A percentile compares a stretch with the other conserved stretches of the same genome.
These are phyloP conservation scores for Pseudophaeomoniella oleicola DNA, from an alignment of 2,329 filamentous ascomycete species.

Conservation along the genomic window DNA sequence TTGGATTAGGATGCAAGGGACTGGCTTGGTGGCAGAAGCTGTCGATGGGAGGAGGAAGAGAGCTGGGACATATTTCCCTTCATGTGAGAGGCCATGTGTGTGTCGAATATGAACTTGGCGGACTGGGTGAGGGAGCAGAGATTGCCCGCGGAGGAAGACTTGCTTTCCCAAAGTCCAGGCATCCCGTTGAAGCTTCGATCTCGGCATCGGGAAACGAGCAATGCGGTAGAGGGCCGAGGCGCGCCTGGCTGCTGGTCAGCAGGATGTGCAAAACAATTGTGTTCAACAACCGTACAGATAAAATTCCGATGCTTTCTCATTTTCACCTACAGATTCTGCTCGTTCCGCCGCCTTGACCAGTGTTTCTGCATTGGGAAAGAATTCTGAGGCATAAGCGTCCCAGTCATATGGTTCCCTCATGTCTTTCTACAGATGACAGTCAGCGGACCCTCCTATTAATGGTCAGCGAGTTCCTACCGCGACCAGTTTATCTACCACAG, in stretches of 20 bases:
- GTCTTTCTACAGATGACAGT: conserved; percentile 24
- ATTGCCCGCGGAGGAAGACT: conserved; percentile 5
- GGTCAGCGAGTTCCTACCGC: conserved; percentile 22
- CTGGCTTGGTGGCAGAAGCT: conserved; percentile 26
- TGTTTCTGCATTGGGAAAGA: conserved; percentile 45
- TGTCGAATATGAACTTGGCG: conserved; percentile 49
- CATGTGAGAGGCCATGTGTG: conserved; percentile 30
- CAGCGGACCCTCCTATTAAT: too few relatives aligned
- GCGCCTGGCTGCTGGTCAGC: conserved; percentile 29
- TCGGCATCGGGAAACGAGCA: conserved; percentile 45
- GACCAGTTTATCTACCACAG: conserved; percentile 51
- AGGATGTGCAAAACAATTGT: background rate
- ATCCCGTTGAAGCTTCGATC: conserved; percentile 12
- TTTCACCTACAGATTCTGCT: conserved; percentile 33
- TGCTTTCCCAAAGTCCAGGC: conserved; percentile 12
- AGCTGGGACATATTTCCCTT: conserved; percentile 44
- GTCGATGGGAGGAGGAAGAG: conserved; percentile 47
- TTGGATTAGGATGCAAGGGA: conserved; percentile 40
- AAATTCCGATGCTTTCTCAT: conserved; percentile 37
- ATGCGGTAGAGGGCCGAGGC: conserved; percentile 62
- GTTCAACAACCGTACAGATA: conserved; percentile 7
- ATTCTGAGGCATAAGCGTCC: conserved; percentile 47
- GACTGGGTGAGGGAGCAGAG: conserved; percentile 31
- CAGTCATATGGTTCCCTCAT: conserved; percentile 50
- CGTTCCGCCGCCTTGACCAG: conserved; percentile 40